These are phyloP conservation scores for Fomitopsis pulvina DNA, from an alignment of 768 basidiomycete species.

Conservation along the genomic window DNA sequence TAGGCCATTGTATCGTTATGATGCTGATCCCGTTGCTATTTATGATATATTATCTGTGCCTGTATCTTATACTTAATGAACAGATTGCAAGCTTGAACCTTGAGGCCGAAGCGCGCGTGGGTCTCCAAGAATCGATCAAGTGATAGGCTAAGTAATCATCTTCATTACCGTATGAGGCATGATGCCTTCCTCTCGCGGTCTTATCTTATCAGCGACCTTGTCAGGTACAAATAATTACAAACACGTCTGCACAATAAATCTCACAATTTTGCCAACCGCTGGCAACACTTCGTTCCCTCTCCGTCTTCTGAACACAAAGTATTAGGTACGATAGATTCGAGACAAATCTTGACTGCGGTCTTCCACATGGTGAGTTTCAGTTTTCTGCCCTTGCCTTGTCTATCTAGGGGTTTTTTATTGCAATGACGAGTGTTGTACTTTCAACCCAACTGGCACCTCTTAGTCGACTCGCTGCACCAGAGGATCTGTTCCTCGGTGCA, in stretches of 20 bases:
- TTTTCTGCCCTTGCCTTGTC: constrained; percentile 7
- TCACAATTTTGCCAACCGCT: not conserved
- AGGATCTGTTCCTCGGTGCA: constrained; percentile 31
- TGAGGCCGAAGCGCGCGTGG: too few relatives aligned
- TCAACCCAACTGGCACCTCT: constrained; percentile 83
- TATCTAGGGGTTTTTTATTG: constrained; percentile 31
- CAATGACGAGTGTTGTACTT: constrained; percentile 79
- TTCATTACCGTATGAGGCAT: not conserved
- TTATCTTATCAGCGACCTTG: not conserved
- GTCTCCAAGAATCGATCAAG: too few relatives aligned
- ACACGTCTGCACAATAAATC: not conserved
- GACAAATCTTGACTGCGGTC: not conserved
- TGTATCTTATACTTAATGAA: too few relatives aligned
- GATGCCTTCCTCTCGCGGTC: not conserved
- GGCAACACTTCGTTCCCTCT: too few relatives aligned
- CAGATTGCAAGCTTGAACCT: too few relatives aligned
- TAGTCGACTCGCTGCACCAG: constrained; percentile 65
- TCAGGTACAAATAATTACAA: not conserved
- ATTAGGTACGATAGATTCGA: not conserved
- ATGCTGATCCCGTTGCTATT: too few relatives aligned
- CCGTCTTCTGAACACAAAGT: not conserved
- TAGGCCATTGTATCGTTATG: not conserved
- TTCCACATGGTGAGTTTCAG: not conserved
- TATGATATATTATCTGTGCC: too few relatives aligned
- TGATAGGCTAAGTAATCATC: not conserved